These are phyloP conservation scores for Camillea tinctor DNA, from an alignment of 2,329 filamentous ascomycete genomes.

Conservation along the genomic window DNA sequence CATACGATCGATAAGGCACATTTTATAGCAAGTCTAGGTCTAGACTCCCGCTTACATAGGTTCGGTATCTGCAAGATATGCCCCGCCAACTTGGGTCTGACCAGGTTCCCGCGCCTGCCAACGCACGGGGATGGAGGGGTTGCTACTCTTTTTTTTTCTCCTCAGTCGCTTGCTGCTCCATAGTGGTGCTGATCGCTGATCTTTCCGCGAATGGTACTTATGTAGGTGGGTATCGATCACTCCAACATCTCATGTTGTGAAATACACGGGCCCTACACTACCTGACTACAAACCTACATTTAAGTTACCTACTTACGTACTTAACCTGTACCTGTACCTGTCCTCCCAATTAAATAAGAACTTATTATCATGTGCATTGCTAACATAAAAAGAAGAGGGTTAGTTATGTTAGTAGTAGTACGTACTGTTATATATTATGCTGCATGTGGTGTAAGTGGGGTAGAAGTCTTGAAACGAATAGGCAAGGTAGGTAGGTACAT, in stretches of 20 bases:
- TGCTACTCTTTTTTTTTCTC: too few relatives aligned
- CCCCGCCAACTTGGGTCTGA: not conserved
- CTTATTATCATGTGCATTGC: too few relatives aligned
- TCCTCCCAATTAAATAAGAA: too few relatives aligned
- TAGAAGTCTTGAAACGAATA: not conserved
- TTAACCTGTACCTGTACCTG: too few relatives aligned
- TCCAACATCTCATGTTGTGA: not conserved
- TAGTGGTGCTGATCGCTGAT: too few relatives aligned
- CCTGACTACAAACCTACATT: too few relatives aligned
- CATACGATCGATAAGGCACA: not conserved
- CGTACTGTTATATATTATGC: not conserved
- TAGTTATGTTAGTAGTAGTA: too few relatives aligned
- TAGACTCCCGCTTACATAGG: not conserved
- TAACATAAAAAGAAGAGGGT: too few relatives aligned
- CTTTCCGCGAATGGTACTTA: too few relatives aligned
- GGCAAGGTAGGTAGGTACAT: too few relatives aligned
- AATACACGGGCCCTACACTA: not conserved
- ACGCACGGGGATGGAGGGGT: not conserved
- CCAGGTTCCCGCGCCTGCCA: not conserved
- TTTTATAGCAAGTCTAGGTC: not conserved
- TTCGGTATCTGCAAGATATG: not conserved
- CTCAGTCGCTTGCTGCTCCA: too few relatives aligned
- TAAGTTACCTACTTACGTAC: not conserved
- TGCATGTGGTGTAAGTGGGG: not conserved
- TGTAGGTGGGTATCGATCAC: not conserved